Percentiles rank a stretch among this genome's conserved stretches.
Conservation (phyloP, 768 basidiomycete species). For the Calocybe gangraenosa region DNA sequence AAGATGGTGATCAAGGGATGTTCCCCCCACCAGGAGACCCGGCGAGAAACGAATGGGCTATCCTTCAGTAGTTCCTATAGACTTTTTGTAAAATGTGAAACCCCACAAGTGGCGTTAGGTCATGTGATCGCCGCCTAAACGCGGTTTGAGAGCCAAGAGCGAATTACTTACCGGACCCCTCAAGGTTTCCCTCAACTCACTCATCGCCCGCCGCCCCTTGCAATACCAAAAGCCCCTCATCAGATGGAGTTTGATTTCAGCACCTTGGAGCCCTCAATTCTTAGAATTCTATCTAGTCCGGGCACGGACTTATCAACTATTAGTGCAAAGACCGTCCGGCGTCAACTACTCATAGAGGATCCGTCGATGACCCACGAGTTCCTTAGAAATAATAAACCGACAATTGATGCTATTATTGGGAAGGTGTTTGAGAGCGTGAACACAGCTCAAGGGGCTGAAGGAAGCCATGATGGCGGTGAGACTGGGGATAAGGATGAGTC, state of each 20-base stretch:
- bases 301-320: slow-evolving; percentile 75
- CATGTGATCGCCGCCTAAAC: slow-evolving; percentile 16
- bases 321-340: slow-evolving; percentile 86
- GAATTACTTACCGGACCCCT: slow-evolving; percentile 1
- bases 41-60: slow-evolving; percentile 62
- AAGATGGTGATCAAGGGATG: slow-evolving; percentile 38
- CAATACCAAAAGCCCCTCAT: slow-evolving; percentile 19
- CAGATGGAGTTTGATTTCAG: slow-evolving; percentile 50
- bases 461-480: slow-evolving; percentile 28
- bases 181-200: slow-evolving; percentile 6
- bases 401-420: slow-evolving; percentile 67
- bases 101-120: slow-evolving; percentile 5
- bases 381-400: slow-evolving; percentile 62
- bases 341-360: slow-evolving; percentile 55
- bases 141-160: slow-evolving; percentile 9
- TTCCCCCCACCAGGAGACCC: slow-evolving; percentile 66
- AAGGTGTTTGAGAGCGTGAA: slow-evolving; percentile 61
- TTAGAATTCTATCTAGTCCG: slow-evolving; percentile 69
- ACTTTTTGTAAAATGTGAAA: too few relatives aligned
- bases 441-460: slow-evolving; percentile 27
- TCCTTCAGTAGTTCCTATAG: slow-evolving; percentile 40
- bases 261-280: slow-evolving; percentile 58
- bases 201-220: not conserved
- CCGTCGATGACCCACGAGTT: slow-evolving; percentile 51
- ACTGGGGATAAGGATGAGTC: slow-evolving; percentile 14